Evolutionary conservation across 2,329 filamentous ascomycete species (phyloP).

Genomic region (Neoscytalidium dimidiatum): DNA sequence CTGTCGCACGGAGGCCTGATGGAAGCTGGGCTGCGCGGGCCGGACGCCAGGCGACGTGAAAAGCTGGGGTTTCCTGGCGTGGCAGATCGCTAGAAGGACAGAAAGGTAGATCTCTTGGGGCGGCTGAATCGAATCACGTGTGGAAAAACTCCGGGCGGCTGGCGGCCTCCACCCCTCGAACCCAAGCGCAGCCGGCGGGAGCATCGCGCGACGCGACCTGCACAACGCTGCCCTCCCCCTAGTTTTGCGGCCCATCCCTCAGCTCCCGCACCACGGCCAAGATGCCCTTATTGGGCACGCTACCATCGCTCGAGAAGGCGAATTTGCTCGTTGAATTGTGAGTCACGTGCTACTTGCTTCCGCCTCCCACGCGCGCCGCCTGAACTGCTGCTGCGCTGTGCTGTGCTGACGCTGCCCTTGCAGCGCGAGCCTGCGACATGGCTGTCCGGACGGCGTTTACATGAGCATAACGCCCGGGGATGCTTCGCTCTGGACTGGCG

Average conservation of each 20-base stretch:
- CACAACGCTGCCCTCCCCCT: not conserved
- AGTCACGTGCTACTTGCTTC: constrained; percentile 40
- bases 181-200: not conserved
- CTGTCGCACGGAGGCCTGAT: constrained; percentile 3
- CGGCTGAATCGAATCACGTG: not conserved
- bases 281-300: constrained; percentile 18
- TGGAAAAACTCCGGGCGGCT: not conserved
- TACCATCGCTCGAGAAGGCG: constrained; percentile 65
- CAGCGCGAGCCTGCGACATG: constrained; percentile 78
- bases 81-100: not conserved
- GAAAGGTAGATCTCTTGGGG: not conserved
- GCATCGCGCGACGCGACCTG: constrained; percentile 1
- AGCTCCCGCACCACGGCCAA: constrained; percentile 10
- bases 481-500: constrained; percentile 82
- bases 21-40: constrained; percentile 7
- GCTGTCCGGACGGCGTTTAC: constrained; percentile 84
- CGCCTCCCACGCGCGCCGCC: not conserved
- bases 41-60: not conserved
- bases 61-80: constrained; percentile 1
- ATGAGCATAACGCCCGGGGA: constrained; percentile 81
- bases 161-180: no score
- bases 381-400: constrained; percentile 18
- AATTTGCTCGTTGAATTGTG: constrained; percentile 83
- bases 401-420: not conserved
- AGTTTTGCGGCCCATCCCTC: not conserved